Base-by-base conservation (phyloP, 1,284 basidiomycete genomes). In the Meira nashicola region DNA sequence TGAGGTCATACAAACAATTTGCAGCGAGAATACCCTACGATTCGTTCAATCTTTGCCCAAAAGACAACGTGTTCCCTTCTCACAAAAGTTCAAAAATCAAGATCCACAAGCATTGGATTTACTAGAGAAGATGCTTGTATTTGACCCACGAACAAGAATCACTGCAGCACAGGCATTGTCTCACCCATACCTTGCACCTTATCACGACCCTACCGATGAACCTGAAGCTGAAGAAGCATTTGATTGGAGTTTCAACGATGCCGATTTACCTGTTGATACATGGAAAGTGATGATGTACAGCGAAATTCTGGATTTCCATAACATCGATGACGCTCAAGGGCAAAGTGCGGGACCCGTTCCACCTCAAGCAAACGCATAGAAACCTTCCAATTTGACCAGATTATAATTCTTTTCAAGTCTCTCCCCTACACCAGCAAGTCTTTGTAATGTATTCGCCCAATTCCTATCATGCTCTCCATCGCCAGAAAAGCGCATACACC, bases 191-290 rank as follows among this genome's bases (percentile, higher is more conserved):
- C 90, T 99, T 19, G 86, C 90, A 6, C 94, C 94, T 9, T 99
- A 99, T 79, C 95, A 98, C 78, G 95, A 99, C 81, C 92, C 94
- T 8, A 92, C 92, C 8, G 94, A 99, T 78, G 95, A 99, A 80
- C 94, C 95, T 5, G 87, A 89, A 46, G 91, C 94, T 8, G 86
- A 84, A 39, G 93, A 97, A 79, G 88, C 90, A 74, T 99, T 98
- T 74, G 94, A 99, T 80, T 99, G 94, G 94, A 90, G 87, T 74
- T 98, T 99, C 86, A 99, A 99, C 81, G 94, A 99, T 71, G 95
- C 95, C n/a, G 94, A 99, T 79, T 83, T 99, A 48, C 95, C 95
- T 0, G 90, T 98, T 25, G 94, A 98, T 78, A 96, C 92, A 2
- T 98, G 94, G 94, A 97, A 96, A 82, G 94, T 97, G 73, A 81